Evolutionary conservation across 2,329 filamentous ascomycete species (phyloP).

Genomic region (Colletotrichum eleusines): DNA sequence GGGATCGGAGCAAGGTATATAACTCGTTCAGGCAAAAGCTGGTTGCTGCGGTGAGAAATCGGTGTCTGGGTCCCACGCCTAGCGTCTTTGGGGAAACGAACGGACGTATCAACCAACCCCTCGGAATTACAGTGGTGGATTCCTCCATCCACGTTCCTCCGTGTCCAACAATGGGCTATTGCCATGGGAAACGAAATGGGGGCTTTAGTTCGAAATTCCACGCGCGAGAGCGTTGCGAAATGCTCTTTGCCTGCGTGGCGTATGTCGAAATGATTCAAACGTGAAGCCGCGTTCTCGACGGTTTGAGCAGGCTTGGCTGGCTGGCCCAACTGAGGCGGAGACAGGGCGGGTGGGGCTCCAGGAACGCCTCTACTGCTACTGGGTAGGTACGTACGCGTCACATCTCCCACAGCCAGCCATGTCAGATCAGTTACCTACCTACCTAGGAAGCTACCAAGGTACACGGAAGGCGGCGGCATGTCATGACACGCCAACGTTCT

Average conservation of each 20-base stretch:
- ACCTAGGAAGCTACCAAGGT: too few species aligned
- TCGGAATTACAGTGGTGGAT: constrained; percentile 19
- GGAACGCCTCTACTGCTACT: constrained; percentile 1
- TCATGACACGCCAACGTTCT: constrained; percentile 4
- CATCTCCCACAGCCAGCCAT: background rate
- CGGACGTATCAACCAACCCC: constrained; percentile 5
- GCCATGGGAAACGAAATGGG: constrained; percentile 1
- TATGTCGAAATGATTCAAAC: constrained; percentile 11
- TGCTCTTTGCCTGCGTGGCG: background rate
- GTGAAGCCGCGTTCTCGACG: background rate
- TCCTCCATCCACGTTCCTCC: background rate
- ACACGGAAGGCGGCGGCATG: constrained; percentile 23
- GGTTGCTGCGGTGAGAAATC: constrained; percentile 20
- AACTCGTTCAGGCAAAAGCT: constrained; percentile 26
- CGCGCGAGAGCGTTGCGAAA: background rate
- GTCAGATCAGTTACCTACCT: constrained; percentile 13
- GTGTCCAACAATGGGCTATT: constrained; percentile 7
- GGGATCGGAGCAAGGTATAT: constrained; percentile 38
- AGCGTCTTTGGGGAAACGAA: constrained; percentile 21
- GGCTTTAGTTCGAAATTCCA: background rate
- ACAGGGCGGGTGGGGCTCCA: constrained; percentile 1
- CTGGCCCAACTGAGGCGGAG: constrained; percentile 12
- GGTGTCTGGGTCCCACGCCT: constrained; percentile 16
- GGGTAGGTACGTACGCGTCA: background rate
- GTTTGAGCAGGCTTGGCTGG: constrained; percentile 1